Conservation (phyloP, 192 early-diverging fungal species). For the Borealophlyctis nickersoniae region DNA sequence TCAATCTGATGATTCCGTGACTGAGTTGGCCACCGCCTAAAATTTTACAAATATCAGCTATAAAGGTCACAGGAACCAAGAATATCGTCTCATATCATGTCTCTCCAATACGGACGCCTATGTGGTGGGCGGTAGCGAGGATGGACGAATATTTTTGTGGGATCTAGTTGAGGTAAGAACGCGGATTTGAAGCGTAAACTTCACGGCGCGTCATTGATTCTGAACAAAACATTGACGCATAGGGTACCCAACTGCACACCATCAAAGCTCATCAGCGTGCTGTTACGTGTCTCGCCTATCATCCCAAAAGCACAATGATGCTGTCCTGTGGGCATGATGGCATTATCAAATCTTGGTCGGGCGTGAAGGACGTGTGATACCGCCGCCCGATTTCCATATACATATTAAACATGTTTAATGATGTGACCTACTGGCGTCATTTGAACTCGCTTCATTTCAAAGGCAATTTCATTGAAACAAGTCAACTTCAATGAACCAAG, state of each 20-base stretch:
- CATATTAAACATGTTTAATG: no score
- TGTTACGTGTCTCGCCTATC: constrained; percentile 67
- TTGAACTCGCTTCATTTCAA: no score
- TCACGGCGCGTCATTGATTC: constrained; percentile 6
- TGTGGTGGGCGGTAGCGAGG: constrained; percentile 86
- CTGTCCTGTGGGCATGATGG: constrained; percentile 69
- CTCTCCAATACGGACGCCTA: constrained; percentile 67
- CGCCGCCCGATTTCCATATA: no score
- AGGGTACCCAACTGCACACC: constrained; percentile 47
- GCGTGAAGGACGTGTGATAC: no score
- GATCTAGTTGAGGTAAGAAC: constrained; percentile 63
- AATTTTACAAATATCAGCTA: constrained; percentile 45
- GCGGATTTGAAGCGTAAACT: constrained; percentile 9
- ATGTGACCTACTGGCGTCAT: no score
- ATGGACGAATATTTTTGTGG: constrained; percentile 84
- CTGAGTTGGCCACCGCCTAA: no score
- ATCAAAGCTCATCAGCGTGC: constrained; percentile 55
- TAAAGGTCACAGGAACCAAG: constrained; percentile 74
- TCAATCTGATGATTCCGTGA: no score
- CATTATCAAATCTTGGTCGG: constrained; percentile 64
- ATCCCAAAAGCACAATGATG: constrained; percentile 59
- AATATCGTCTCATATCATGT: constrained; percentile 73
- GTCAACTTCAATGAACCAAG: no score
- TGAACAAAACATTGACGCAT: not conserved
- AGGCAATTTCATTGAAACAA: no score